Evolutionary conservation across 768 basidiomycete species (phyloP), one percentile per base, ranked within the genome.

Genomic region (Mycena rosella): DNA sequence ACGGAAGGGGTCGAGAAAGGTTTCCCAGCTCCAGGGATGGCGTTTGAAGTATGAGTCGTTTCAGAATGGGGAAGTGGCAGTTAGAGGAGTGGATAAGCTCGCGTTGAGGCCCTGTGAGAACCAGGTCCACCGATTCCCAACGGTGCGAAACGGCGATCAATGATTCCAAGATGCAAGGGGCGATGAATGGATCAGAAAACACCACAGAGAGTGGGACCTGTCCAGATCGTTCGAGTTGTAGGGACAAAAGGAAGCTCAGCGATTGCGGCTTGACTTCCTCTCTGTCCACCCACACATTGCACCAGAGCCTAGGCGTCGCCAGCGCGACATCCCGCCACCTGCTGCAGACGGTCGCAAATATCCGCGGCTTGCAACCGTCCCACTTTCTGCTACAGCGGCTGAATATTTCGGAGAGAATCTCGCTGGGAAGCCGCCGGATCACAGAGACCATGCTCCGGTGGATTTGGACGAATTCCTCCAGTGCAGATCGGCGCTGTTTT

Each of bases 391-490:
- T 17, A 7, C 57, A 64, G 29, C 45, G 53, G 9, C 56, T 6
- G 47, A 69, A 69, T 30, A 69, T 64, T 49, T 69, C 68, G 20
- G 68, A 55, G 13, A 69, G 40, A 36, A 65, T 60, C 20, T 69
- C 68, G n/a, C 26, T 59, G 22, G 68, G 68, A 5, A 69, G 59
- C 24, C 63, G 63, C 0, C 27, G 54, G 30, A 68, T 57, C 1
- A 22, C 32, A 0, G 62, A 48, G 9, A 42, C 9, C 52, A 54
- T 63, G 56, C 53, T 38, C 32, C 27, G 5, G 27, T 51, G 49
- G 15, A 20, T 30, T 17, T 30, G 13, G 27, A 51, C 13, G 29
- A 51, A 51, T 13, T 51, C 49, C 27, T 30, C 15, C 15, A 30
- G 49, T 3, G 26, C 10, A n/a, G 7, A 15, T 1, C 29, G 49